Percentiles rank a stretch among this genome's conserved stretches.
phyloP scores from a whole-genome alignment of 192 early-diverging fungal species.

The Backusella tarrabulga region DNA sequence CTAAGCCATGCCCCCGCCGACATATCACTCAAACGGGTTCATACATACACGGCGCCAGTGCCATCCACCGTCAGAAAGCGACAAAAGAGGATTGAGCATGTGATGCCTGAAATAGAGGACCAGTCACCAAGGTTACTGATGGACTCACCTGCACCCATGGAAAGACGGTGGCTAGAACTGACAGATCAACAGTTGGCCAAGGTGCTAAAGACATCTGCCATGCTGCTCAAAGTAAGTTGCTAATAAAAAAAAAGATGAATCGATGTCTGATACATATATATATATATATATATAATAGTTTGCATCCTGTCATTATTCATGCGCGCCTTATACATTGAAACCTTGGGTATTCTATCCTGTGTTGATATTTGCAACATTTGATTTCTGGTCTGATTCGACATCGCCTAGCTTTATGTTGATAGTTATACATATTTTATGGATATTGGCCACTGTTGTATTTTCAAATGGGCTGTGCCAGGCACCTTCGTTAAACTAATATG shows the following conservation, averaged over 20 bases:
- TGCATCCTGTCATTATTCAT: slow-evolving; percentile 33
- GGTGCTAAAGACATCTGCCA: slow-evolving; percentile 12
- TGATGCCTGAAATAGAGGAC: background rate
- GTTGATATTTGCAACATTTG: slow-evolving; percentile 37
- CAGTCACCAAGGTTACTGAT: background rate
- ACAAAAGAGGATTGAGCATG: background rate
- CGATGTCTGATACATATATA: too few relatives aligned
- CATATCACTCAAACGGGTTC: background rate
- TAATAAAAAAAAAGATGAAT: background rate
- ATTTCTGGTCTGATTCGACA: slow-evolving; percentile 27
- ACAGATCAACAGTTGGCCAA: background rate
- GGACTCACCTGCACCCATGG: background rate
- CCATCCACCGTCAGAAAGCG: background rate
- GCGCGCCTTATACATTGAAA: slow-evolving; percentile 35
- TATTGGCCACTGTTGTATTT: slow-evolving; percentile 14
- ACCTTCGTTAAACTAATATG: background rate
- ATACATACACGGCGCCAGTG: background rate
- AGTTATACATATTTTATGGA: slow-evolving; percentile 26
- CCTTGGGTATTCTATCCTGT: slow-evolving; percentile 32
- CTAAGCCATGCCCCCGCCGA: background rate
- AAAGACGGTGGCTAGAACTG: background rate
- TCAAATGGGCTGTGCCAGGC: slow-evolving; percentile 10
- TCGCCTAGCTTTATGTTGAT: slow-evolving; percentile 23
- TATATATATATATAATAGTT: slow-evolving; percentile 21
- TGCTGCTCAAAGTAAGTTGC: slow-evolving; percentile 10